Percentiles rank a stretch among this genome's conserved stretches.
Evolutionary conservation across 1,139 yeast genomes (phyloP).

Genomic region (Geotrichum citri-aurantii): DNA sequence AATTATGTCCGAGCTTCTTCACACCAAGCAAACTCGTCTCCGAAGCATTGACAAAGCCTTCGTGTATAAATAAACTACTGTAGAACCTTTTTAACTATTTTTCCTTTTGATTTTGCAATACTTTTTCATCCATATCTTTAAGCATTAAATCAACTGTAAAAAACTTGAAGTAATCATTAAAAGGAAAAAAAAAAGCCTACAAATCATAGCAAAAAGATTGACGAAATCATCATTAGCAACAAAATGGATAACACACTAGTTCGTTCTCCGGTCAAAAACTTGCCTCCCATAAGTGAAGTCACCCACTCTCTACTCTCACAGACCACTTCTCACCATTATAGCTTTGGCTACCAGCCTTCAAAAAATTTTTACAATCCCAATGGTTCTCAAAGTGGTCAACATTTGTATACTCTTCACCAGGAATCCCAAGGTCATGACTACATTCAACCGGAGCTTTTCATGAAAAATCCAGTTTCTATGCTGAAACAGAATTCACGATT

Average conservation of each 20-base stretch:
- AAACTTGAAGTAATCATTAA: too few species aligned
- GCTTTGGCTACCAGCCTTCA: neutral
- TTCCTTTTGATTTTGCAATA: neutral
- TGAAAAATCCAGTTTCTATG: neutral
- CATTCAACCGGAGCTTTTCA: neutral
- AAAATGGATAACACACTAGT: neutral
- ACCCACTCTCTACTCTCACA: neutral
- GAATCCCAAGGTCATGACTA: neutral
- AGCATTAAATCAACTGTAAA: too few species aligned
- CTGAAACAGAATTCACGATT: neutral
- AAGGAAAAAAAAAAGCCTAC: too few species aligned
- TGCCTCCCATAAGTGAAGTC: neutral
- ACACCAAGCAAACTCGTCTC: neutral
- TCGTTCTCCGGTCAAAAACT: neutral
- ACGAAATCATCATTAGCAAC: neutral
- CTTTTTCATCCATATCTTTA: too few species aligned
- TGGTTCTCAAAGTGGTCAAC: neutral
- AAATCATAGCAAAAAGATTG: too few species aligned
- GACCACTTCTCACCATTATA: neutral
- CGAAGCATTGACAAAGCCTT: neutral
- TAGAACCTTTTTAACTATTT: neutral
- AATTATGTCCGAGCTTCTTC: neutral
- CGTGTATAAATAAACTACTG: neutral
- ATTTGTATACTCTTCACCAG: neutral
- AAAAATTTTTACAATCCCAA: neutral